A percentile compares a stretch with the other conserved stretches of the same genome.
These are phyloP conservation scores for Capronia americana DNA, from an alignment of 2,329 filamentous ascomycete genomes.

Conservation along the genomic window DNA sequence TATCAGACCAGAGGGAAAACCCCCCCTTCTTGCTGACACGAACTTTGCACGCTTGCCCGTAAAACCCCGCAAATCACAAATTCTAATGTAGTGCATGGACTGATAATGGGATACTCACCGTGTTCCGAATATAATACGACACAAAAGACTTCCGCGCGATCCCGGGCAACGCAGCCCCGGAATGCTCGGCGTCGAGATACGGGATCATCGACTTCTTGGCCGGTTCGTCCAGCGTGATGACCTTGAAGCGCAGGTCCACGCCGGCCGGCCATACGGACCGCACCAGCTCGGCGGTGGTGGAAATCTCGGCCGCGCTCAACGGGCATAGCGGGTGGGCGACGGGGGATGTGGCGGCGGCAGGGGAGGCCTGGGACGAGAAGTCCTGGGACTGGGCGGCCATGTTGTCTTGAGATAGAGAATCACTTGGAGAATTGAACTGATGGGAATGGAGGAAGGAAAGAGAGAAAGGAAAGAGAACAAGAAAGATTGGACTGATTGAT, in stretches of 20 bases:
- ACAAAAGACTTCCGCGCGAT: slow-evolving; percentile 61
- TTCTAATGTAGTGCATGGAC: too few relatives aligned
- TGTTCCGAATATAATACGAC: slow-evolving; percentile 59
- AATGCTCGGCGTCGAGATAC: slow-evolving; percentile 69
- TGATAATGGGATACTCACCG: slow-evolving; percentile 49
- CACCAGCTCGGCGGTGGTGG: slow-evolving; percentile 40
- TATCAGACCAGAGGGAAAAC: too few relatives aligned
- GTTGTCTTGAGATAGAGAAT: neutral
- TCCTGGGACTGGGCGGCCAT: slow-evolving; percentile 36
- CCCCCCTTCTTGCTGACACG: too few relatives aligned
- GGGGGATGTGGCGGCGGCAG: slow-evolving; percentile 25
- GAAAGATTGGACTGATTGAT: neutral
- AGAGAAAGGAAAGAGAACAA: neutral
- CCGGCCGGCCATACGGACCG: slow-evolving; percentile 41
- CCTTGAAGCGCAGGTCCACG: slow-evolving; percentile 63
- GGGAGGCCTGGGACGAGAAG: slow-evolving; percentile 27
- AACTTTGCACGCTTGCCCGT: too few relatives aligned
- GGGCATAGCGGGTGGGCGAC: slow-evolving; percentile 42
- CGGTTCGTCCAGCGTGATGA: slow-evolving; percentile 70
- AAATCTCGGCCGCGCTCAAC: slow-evolving; percentile 42
- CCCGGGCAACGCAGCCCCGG: slow-evolving; percentile 55
- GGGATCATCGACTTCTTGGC: slow-evolving; percentile 64
- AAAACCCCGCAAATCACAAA: too few relatives aligned
- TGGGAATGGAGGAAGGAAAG: neutral
- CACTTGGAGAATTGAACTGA: neutral